Base-by-base conservation (phyloP, 768 basidiomycete species). In the Russula dissimulans region DNA sequence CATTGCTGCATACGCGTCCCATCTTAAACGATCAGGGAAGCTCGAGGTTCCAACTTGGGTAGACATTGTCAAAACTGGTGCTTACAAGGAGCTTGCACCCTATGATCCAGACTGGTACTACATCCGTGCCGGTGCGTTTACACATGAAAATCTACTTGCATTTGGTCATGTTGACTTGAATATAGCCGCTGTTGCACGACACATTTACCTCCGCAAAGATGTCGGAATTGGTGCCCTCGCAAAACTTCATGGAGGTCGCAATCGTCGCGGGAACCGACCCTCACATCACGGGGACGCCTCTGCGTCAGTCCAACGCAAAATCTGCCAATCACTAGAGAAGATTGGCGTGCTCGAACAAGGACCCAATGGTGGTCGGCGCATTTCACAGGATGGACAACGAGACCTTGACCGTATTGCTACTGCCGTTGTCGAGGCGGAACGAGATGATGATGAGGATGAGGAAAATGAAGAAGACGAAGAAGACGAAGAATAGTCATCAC, bases 71-170 rank as follows among this genome's bases (percentile, higher is more conserved):
- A 99, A 99, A 82, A 99, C 97, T 63, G 95, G 91, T 73, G 79
- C 89, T 61, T 94, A 81, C 83, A 98, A 98, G 77, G 97, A 99
- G 78, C 91, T 97, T 62, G 95, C 95, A 56, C 97, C 97, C 56
- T 97, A 97, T 78, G 93, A 98, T 77, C 90, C 92, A 45, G 97
- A 99, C 76, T 99, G 97, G 97, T 99, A 86, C 83, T 99, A 98
- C 78, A 81, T 95, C 73, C 92, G 97, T 70, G 91, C 95, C 77
- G 95, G 95, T 97, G 71, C 73, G 85, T 82, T 44, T 22, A 18
- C 5, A 32, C 15, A 31, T 22, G n/a, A 15, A 11, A 47, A 18
- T 32, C 14, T 32, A 5, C 34, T 10, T 36, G 7, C 3, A 36
- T 36, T 46, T 29, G 5, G 10, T 18, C 22, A 49, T 6, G 36